Base-by-base conservation (phyloP, 495 filamentous ascomycete species). In the Alectoria sarmentosa region DNA sequence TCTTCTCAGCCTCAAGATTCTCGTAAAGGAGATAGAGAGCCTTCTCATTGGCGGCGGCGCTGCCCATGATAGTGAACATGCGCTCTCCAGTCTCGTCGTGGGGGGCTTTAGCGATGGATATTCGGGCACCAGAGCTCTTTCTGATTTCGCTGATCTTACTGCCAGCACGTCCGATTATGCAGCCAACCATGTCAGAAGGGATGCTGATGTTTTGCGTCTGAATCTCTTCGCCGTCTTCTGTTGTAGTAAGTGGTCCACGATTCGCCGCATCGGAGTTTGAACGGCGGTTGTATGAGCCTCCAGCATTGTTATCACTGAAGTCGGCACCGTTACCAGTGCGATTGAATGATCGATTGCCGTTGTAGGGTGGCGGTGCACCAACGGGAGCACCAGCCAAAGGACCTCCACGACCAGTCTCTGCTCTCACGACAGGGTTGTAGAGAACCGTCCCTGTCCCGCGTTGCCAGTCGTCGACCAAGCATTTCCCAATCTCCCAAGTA, bases 201-300 rank as follows among this genome's bases (percentile, higher is more conserved):
- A 98, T 98, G 78, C 91, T 96, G 80, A 98, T 98, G 77, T 98
- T 98, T 72, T 98, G 95, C 9, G 94, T 98, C 77, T 96, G 94
- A 59, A 97, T 86, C 75, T 96, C 93, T 73, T 98, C 95, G 56
- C 95, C 94, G 63, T 98, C 93, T 73, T 97, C 95, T 62, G 92
- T 91, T 65, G 91, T 85, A 62, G 91, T 88, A 34, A 91, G 89
- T 58, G 88, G 89, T 60, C 88, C 87, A 62, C 84, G 81, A 73
- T 78, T 82, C 46, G 84, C 86, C 44, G 81, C 79, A 76, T 96
- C 91, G 19, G 90, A 89, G 73, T 90, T 90, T 34, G 90, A 91
- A 58, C 90, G 89, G 73, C 91, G 88, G 70, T 83, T 82, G 71
- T 86, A 91, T 61, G 81, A 76, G 69, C 83, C 78, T 60, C 78